Base-by-base conservation (phyloP, 495 filamentous ascomycete species). In the Hyphodiscus hymeniophilus region DNA sequence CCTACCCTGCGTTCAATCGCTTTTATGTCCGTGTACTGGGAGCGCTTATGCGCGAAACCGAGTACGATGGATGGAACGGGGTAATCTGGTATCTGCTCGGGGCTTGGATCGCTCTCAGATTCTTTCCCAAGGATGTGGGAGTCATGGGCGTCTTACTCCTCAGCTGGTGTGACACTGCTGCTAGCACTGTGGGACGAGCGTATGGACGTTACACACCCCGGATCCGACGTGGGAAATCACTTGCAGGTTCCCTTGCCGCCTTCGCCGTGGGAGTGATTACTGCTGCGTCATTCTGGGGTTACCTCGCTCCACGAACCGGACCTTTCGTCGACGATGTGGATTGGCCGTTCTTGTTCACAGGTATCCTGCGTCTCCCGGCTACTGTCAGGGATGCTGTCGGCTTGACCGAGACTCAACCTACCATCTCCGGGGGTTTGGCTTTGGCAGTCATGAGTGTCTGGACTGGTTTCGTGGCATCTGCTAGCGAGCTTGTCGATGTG, bases 121-220 rank as follows among this genome's bases (percentile, higher is more conserved):
- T 87, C 64, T 90, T 89, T 62, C 89, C 89, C 21, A 97, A 96
- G 64, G 92, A 99, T 54, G 77, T 97, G n/a, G 88, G 82, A 2
- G 80, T 94, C 7, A 82, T 99, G 71, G 77, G 82, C 18, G 81
- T 95, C 12, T 70, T 97, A 48, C 74, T 99, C 41, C 76, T 99
- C 7, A 90, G 84, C 56, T 99, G 92, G 92, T 99, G 92, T 62
- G 92, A 99, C 60, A 96, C 94, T 4, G 94, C 92, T 32, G 92
- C 92, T 2, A 89, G 83, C 56, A 99, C 92, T 0, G 84, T 97
- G 47, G 92, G 92, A 32, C 76, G 92, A 35, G 65, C 89, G 3
- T 97, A 84, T 61, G 88, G 92, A 30, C 79, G 85, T 42, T 87
- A 94, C 57, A 99, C 92, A 15, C 86, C 85, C 31, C 75, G 80